These are phyloP conservation scores for Paramecium sonneborni DNA, from an alignment of 73 alveolate genomes.

Conservation along the genomic window DNA sequence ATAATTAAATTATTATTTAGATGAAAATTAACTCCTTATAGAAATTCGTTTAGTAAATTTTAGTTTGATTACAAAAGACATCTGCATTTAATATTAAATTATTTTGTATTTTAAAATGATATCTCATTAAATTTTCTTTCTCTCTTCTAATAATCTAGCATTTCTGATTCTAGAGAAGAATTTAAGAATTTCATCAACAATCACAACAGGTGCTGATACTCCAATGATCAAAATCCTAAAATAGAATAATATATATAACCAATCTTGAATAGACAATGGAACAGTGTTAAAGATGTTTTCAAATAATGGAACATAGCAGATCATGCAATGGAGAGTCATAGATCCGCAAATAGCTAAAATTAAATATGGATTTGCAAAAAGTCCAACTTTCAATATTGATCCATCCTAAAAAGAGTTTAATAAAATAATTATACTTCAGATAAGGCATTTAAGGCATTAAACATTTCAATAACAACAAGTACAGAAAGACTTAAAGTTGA, in stretches of 20 bases:
- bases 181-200: constrained; percentile 91
- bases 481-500: constrained; percentile 90
- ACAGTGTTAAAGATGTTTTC: constrained; percentile 86
- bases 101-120: neutral
- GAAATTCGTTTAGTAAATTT: no score
- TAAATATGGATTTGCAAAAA: constrained; percentile 77
- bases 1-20: no score
- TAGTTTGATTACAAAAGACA: neutral
- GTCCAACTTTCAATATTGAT: constrained; percentile 75
- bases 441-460: constrained; percentile 96
- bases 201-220: constrained; percentile 88
- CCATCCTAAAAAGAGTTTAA: constrained; percentile 68
- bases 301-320: constrained; percentile 93
- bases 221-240: constrained; percentile 75
- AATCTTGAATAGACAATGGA: constrained; percentile 82
- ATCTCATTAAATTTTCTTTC: constrained; percentile 57
- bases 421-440: constrained; percentile 72
- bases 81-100: neutral
- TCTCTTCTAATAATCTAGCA: constrained; percentile 62
- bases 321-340: constrained; percentile 80
- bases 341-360: constrained; percentile 81
- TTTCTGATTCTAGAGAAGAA: constrained; percentile 81
- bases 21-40: no score
- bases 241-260: constrained; percentile 56
- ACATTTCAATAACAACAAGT: constrained; percentile 95